phyloP scores from a whole-genome alignment of 2,329 filamentous ascomycete species.

The Ophiostoma piceae region DNA sequence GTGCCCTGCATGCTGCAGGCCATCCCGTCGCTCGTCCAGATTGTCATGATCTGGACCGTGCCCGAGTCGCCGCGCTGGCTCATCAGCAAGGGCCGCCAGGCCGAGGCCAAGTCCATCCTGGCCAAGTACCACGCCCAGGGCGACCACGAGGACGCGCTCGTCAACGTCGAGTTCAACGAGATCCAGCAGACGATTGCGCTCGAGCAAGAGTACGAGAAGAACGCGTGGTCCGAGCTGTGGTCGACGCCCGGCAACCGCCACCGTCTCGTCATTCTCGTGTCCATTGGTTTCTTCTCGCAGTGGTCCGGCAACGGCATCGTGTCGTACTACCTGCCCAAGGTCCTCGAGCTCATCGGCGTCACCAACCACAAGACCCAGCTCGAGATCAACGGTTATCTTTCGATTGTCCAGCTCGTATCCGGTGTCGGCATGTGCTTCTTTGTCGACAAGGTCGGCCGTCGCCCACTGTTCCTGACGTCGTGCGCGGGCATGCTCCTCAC shows the following conservation, averaged over 20 bases:
- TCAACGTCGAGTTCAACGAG: conserved; percentile 27
- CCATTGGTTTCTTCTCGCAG: conserved; percentile 25
- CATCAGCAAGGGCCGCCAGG: conserved; percentile 28
- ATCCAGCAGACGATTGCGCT: conserved; percentile 35
- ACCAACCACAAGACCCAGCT: conserved; percentile 27
- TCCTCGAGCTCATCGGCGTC: conserved; percentile 35
- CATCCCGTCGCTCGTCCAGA: conserved; percentile 24
- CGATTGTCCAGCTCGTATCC: conserved; percentile 39
- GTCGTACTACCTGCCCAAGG: conserved; percentile 34
- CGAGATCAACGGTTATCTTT: conserved; percentile 29
- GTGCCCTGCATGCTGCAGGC: conserved; percentile 44
- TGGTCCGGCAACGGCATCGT: conserved; percentile 31
- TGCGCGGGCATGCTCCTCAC: conserved; percentile 25
- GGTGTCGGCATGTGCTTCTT: conserved; percentile 19
- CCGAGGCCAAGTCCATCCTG: conserved; percentile 38
- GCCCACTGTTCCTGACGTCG: conserved; percentile 29
- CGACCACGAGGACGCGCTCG: conserved; percentile 21
- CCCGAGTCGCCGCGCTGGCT: conserved; percentile 26
- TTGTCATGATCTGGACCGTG: conserved; percentile 22
- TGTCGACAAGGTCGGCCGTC: conserved; percentile 27
- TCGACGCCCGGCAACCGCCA: conserved; percentile 26
- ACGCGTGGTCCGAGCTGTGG: conserved; percentile 24
- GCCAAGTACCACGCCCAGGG: conserved; percentile 26
- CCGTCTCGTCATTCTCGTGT: conserved; percentile 25
- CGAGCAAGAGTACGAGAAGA: conserved; percentile 30